Percentiles rank a stretch among this genome's conserved stretches.
These are phyloP conservation scores for Protomyces macrosporus DNA, from an alignment of 1,139 yeast genomes.

Conservation along the genomic window DNA sequence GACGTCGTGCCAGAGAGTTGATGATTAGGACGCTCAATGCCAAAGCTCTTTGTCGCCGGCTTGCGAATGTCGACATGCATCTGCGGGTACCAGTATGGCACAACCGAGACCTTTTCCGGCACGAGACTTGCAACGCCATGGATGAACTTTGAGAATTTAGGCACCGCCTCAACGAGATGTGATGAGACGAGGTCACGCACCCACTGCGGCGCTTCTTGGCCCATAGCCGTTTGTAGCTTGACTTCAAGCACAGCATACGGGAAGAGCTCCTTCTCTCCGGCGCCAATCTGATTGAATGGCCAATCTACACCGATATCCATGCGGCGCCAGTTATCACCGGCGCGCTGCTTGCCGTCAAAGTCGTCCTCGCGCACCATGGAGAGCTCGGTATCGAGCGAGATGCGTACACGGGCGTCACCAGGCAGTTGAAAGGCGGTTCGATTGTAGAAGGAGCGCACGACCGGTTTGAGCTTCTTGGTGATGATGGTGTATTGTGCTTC, in stretches of 20 bases:
- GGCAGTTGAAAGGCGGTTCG: constrained; percentile 98
- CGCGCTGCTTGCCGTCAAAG: constrained; percentile 87
- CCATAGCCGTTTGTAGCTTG: constrained; percentile 91
- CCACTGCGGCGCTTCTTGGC: constrained; percentile 98
- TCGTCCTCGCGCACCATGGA: constrained; percentile 96
- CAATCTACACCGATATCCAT: constrained; percentile 96
- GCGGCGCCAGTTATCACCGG: constrained; percentile 93
- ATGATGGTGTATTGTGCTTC: constrained; percentile 88
- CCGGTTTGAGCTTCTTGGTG: constrained; percentile 82
- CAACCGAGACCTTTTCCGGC: constrained; percentile 71
- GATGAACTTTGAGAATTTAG: constrained; percentile 92
- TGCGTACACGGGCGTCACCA: constrained; percentile 97
- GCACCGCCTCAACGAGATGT: constrained; percentile 95
- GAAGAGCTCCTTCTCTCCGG: constrained; percentile 79
- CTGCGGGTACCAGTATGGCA: constrained; percentile 98
- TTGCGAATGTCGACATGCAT: constrained; percentile 93
- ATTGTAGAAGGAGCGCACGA: constrained; percentile 89
- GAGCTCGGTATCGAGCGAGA: constrained; percentile 91
- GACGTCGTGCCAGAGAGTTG: constrained; percentile 38
- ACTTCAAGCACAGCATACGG: constrained; percentile 98
- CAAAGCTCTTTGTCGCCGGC: constrained; percentile 67
- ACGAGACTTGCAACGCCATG: constrained; percentile 89
- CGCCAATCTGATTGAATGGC: constrained; percentile 83
- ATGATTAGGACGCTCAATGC: constrained; percentile 54
- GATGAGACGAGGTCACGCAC: constrained; percentile 84